A percentile compares a stretch with the other conserved stretches of the same genome.
These are phyloP conservation scores for Potentilla sterilis DNA, from an alignment of 306 rosid species.

Conservation along the genomic window DNA sequence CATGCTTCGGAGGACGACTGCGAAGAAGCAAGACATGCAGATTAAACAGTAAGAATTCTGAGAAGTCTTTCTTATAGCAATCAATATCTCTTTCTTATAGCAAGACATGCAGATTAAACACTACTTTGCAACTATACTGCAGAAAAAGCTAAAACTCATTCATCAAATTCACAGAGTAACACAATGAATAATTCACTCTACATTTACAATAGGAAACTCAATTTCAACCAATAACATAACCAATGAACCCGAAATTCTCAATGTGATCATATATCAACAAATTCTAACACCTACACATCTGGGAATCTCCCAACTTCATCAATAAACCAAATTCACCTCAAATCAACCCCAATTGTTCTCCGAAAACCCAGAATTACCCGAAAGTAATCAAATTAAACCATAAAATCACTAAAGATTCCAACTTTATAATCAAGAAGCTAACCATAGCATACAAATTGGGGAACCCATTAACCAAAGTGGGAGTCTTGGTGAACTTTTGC, in stretches of 20 bases:
- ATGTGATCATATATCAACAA: too few species aligned
- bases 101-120: too few species aligned
- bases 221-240: too few species aligned
- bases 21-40: constrained; percentile 66
- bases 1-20: constrained; percentile 64
- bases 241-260: too few species aligned
- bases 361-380: too few species aligned
- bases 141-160: too few species aligned
- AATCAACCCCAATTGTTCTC: neutral
- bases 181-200: constrained; percentile 5
- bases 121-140: too few species aligned
- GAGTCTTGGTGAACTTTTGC: constrained; percentile 84
- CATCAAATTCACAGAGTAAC: too few species aligned
- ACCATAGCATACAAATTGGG: constrained; percentile 95
- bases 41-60: constrained; percentile 59
- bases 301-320: constrained; percentile 22
- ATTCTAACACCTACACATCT: neutral
- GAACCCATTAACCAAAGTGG: constrained; percentile 90
- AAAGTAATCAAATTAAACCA: neutral
- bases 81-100: too few species aligned
- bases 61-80: too few species aligned
- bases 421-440: neutral
- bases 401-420: neutral
- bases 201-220: neutral
- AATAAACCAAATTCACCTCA: constrained; percentile 7